Evolutionary conservation across 2,329 filamentous ascomycete species (phyloP), one percentile per base, ranked within the genome.

Genomic region (Exophiala xenobiotica): DNA sequence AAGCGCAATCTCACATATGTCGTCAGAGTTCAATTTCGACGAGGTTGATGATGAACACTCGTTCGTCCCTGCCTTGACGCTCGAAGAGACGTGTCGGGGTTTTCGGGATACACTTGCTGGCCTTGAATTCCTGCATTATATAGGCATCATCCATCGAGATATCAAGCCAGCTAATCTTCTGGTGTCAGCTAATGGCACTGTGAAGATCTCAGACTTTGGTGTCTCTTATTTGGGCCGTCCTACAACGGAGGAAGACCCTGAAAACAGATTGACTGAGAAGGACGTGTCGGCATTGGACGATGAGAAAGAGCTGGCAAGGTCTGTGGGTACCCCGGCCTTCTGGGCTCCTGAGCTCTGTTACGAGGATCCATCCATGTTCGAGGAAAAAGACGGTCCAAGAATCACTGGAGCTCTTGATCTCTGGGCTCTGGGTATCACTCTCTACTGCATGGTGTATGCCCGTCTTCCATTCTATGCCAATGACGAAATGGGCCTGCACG

Each of bases 181-280:
- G 5, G 90, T 92, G 75, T 95, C 90, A 44, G 84, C 76, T 62
- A 86, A 90, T 58, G 85, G 91, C 61, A 84, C 86, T 11, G 89
- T 96, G 65, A 99, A 99, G 76, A 99, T 99, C 54, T 97, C 93
- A 4, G 93, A 99, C 66, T 99, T 99, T 73, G 93, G 93, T 24
- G 93, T 99, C 1, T 99, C 93, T 1, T 99, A 97, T 69, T 89
- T 99, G 57, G 93, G 93, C 22, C 84, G 90, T 44, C 90, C 90
- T 1, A 87, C 91, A 51, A 81, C 88, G 31, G 89, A 95, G 40
- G 88, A 87, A 46, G 89, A 95, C 62, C 48, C 56, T 6, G 80
- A 83, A 29, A 86, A 89, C 52, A 86, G 90, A 51, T 70, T 85
- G 73, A 54, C 84, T 75, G 86, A 86, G 3, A 88, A 95, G 66